These are phyloP conservation scores for Globisporangium cylindrosporum DNA, from an alignment of 352 stramenopile genomes.

Conservation along the genomic window DNA sequence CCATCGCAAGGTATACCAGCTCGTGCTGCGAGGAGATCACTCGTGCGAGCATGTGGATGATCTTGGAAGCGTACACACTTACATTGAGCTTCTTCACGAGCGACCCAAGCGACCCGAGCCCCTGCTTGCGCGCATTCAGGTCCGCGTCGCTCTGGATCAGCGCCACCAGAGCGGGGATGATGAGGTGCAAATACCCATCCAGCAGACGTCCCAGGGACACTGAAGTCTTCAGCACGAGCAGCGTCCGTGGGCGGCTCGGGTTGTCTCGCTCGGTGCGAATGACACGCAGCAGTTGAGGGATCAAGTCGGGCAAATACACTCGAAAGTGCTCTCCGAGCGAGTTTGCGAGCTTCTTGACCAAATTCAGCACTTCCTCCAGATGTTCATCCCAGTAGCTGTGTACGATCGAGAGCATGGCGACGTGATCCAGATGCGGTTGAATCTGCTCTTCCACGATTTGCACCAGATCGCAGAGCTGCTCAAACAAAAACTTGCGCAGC, in stretches of 20 bases:
- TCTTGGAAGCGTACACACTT: constrained; percentile 86
- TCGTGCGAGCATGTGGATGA: constrained; percentile 87
- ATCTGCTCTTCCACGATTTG: constrained; percentile 97
- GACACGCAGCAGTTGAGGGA: constrained; percentile 87
- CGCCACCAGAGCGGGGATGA: constrained; percentile 77
- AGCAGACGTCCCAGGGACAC: constrained; percentile 73
- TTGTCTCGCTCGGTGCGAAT: constrained; percentile 80
- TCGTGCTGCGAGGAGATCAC: constrained; percentile 82
- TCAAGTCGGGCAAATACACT: constrained; percentile 84
- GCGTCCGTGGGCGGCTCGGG: constrained; percentile 57
- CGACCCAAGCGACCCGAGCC: constrained; percentile 73
- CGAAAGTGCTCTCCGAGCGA: constrained; percentile 85
- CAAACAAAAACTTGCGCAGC: constrained; percentile 93
- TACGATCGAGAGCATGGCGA: constrained; percentile 80
- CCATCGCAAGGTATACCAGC: constrained; percentile 85
- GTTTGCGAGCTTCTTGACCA: constrained; percentile 93
- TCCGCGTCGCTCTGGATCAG: constrained; percentile 85
- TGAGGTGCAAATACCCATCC: constrained; percentile 83
- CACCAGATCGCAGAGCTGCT: constrained; percentile 96
- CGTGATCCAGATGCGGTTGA: constrained; percentile 83
- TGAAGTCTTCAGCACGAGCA: constrained; percentile 76
- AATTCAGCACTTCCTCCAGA: constrained; percentile 95
- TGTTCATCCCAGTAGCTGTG: constrained; percentile 90
- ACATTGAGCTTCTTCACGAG: constrained; percentile 90
- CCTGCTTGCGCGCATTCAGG: constrained; percentile 77